Base-by-base conservation (phyloP, 768 basidiomycete genomes). In the Dioszegia hungarica region DNA sequence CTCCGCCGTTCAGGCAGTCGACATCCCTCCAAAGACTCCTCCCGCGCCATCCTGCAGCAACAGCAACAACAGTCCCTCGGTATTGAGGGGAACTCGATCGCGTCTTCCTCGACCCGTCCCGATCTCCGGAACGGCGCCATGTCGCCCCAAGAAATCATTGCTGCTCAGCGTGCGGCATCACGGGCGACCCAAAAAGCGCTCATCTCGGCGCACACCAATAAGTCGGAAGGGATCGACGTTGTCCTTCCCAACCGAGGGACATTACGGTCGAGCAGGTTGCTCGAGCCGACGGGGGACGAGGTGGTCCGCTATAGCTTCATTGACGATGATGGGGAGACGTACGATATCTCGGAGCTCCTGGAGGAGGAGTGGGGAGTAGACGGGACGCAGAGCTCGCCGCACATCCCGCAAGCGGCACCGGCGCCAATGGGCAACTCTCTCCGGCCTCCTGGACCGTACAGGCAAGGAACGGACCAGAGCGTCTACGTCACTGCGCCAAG, bases 281-380 rank as follows among this genome's bases (percentile, higher is more conserved):
- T 89, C 20, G 61, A 67, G 11, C 60, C 63, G 27, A 55, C 52
- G n/a, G 72, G 65, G 17, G 83, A 82, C 38, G 87, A 89, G 61
- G 79, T 80, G 43, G 86, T 91, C 78, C 86, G 93, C 0, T 99
- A 99, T 74, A 95, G 93, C 36, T 97, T 90, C 73, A 87, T 97
- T 38, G 86, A 90, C 60, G 81, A 84, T 2, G 90, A 92, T 60
- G 94, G 92, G 2, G 89, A 89, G 77, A 87, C 87, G 0, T 88
- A 86, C 67, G 94, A 98, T 74, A 90, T 98, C 72, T 91, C 89
- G 67, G 87, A 94, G 61, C 86, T 95, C 47, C 82, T 97, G 44
- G 90, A 93, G 70, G 84, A 89, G 75, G 94, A 94, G 65, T 87
- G 88, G 81, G 60, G 62, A 22, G 45, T 33, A 20, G 65, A 63